These are phyloP conservation scores for Caryocar brasiliense DNA, from an alignment of 441 rosid species.

Conservation along the genomic window DNA sequence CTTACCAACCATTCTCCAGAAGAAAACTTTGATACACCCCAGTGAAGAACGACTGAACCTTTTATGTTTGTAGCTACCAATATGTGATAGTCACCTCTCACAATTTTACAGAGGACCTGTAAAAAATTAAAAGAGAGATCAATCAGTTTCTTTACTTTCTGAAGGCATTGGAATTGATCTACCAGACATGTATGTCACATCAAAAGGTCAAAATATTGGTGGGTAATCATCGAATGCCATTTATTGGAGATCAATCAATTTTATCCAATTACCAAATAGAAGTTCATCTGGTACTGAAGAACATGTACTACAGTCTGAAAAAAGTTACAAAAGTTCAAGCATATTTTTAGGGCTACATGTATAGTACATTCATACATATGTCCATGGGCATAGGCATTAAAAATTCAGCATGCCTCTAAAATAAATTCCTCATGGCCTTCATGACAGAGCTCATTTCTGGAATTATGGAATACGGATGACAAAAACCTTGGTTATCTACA, in stretches of 20 bases:
- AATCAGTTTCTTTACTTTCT: background rate
- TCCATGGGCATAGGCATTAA: no score
- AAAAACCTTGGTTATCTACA: no score
- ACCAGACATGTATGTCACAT: background rate
- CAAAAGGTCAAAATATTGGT: background rate
- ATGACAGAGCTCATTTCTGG: no score
- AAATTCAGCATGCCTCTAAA: no score
- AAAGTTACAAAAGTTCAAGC: no score
- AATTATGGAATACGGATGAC: no score
- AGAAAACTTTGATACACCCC: constrained; percentile 50
- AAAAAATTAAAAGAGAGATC: background rate
- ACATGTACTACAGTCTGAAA: background rate
- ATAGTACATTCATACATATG: no score
- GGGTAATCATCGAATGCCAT: background rate
- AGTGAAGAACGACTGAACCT: constrained; percentile 50
- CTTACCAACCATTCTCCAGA: constrained; percentile 60
- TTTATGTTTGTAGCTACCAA: constrained; percentile 40
- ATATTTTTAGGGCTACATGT: no score
- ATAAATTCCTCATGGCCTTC: no score
- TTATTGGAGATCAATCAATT: background rate
- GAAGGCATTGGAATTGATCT: background rate
- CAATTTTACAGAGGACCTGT: constrained; percentile 36
- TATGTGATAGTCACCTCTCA: constrained; percentile 31
- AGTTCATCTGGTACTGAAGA: background rate
- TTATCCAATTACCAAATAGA: background rate